Conservation (phyloP, 1,139 yeast genomes). For the Blastobotrys proliferans region DNA sequence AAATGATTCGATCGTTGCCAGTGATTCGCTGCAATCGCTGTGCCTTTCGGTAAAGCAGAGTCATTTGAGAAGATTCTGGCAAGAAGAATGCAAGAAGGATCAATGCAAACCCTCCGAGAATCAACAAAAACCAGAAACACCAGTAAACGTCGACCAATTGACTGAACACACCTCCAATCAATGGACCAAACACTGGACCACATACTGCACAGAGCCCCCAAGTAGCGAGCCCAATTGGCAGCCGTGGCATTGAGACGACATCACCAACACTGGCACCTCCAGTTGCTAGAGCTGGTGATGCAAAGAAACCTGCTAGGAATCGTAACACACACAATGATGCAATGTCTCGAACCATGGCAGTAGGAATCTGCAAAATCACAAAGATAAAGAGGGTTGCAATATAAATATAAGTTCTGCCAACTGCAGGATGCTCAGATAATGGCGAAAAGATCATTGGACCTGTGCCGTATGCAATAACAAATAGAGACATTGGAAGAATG, state of each 20-base stretch:
- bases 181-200: constrained; percentile 82
- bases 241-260: constrained; percentile 44
- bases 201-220: constrained; percentile 75
- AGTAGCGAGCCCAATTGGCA: constrained; percentile 56
- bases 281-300: constrained; percentile 79
- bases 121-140: constrained; percentile 72
- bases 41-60: constrained; percentile 23
- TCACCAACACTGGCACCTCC: constrained; percentile 84
- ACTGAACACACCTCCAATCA: constrained; percentile 74
- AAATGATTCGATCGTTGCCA: constrained; percentile 19
- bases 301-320: constrained; percentile 72
- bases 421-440: constrained; percentile 45
- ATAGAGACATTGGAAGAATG: constrained; percentile 49
- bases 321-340: constrained; percentile 51
- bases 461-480: constrained; percentile 51
- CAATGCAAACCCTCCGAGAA: constrained; percentile 58
- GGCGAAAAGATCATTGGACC: constrained; percentile 56
- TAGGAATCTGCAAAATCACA: constrained; percentile 44
- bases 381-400: constrained; percentile 49
- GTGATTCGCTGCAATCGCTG: constrained; percentile 27
- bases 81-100: constrained; percentile 38
- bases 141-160: constrained; percentile 62
- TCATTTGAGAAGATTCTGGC: constrained; percentile 32
- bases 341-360: constrained; percentile 50
- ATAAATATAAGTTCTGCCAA: constrained; percentile 37